These are phyloP conservation scores for Rhododendron henanense DNA, from an alignment of 148 eudicot species.

Conservation along the genomic window DNA sequence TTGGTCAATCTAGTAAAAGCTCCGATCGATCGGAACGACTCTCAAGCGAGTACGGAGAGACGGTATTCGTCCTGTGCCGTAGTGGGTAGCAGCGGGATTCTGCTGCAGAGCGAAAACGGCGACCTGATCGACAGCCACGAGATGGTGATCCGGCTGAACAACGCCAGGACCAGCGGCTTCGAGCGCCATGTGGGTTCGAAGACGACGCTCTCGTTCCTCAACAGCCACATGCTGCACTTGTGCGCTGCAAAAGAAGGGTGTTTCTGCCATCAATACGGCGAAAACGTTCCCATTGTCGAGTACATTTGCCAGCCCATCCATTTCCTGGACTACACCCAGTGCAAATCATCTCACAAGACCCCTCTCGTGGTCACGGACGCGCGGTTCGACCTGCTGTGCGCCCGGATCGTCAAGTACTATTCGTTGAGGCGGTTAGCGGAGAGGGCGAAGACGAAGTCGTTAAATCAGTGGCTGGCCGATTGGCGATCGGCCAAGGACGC, in stretches of 20 bases:
- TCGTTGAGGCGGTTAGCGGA: conserved; percentile 58
- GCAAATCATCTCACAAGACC: conserved; percentile 63
- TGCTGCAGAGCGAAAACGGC: conserved; percentile 52
- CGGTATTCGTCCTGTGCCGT: conserved; percentile 70
- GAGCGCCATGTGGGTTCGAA: conserved; percentile 55
- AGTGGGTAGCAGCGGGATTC: conserved; percentile 85
- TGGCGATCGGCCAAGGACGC: conserved; percentile 73
- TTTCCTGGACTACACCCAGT: conserved; percentile 67
- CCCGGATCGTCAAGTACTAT: conserved; percentile 79
- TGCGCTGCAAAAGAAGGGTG: conserved; percentile 62
- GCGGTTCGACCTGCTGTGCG: conserved; percentile 55
- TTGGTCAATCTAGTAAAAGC: conserved; percentile 34
- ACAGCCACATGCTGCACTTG: conserved; percentile 72
- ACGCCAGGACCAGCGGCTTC: conserved; percentile 47
- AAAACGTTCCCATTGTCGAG: conserved; percentile 54
- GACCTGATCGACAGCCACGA: conserved; percentile 66
- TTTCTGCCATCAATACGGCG: conserved; percentile 78
- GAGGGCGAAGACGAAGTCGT: conserved; percentile 25
- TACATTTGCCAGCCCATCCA: conserved; percentile 83
- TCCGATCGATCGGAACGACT: neutral
- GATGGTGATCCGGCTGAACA: conserved; percentile 74
- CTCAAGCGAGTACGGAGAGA: conserved; percentile 6
- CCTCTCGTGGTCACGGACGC: conserved; percentile 71
- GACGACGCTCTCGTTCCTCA: conserved; percentile 70
- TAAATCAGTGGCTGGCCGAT: conserved; percentile 17